Conservation (phyloP, 108 stramenopile genomes). For the Schizochytrium sp. region DNA sequence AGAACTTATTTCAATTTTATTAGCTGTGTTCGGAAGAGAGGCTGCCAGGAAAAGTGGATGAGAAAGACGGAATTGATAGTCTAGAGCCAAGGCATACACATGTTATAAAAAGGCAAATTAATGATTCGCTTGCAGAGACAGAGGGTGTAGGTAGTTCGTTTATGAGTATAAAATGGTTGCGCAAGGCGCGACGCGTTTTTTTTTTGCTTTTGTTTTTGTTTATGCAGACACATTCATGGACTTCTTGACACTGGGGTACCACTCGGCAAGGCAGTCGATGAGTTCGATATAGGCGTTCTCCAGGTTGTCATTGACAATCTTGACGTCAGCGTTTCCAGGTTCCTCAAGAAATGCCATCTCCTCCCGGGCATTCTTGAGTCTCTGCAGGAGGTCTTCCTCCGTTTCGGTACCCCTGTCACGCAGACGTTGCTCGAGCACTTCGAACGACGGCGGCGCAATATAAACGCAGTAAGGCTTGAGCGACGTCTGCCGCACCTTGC, state of each 20-base stretch:
- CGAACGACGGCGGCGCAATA: constrained; percentile 91
- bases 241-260: constrained; percentile 64
- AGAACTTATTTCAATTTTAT: too few species aligned
- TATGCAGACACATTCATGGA: not conserved
- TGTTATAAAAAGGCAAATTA: too few species aligned
- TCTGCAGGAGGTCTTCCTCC: constrained; percentile 82
- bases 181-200: not conserved
- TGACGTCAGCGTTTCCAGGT: constrained; percentile 82
- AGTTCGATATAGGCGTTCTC: constrained; percentile 70
- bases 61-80: too few species aligned
- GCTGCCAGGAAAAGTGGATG: too few species aligned
- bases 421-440: constrained; percentile 85
- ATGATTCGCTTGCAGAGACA: too few species aligned
- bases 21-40: too few species aligned
- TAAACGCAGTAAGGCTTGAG: constrained; percentile 82
- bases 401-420: constrained; percentile 90
- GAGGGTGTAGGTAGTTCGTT: too few species aligned
- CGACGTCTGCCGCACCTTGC: constrained; percentile 27
- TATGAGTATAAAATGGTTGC: too few species aligned
- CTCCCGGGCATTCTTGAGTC: constrained; percentile 85
- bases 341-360: constrained; percentile 92
- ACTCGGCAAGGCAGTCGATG: constrained; percentile 34
- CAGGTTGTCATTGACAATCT: constrained; percentile 89
- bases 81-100: too few species aligned
- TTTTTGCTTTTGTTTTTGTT: not conserved